These are phyloP conservation scores for Dendrocalamus latiflorus DNA, from an alignment of 202 grass and related monocot genomes.

Conservation along the genomic window DNA sequence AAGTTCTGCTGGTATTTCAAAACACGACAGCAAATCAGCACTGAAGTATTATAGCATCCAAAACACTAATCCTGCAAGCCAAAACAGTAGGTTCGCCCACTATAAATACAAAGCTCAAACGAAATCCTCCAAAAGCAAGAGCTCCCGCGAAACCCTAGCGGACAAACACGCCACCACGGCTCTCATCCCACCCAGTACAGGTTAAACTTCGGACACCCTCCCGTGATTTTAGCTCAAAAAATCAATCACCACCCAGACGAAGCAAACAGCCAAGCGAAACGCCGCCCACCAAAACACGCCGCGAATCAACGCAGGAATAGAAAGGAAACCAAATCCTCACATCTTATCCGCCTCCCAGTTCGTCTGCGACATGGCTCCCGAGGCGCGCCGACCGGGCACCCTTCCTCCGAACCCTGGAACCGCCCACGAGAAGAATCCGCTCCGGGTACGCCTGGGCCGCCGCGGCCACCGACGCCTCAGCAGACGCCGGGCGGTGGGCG, in stretches of 20 bases:
- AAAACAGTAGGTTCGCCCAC: neutral
- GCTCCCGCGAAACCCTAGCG: constrained; percentile 45
- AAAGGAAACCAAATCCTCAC: constrained; percentile 47
- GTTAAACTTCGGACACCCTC: neutral
- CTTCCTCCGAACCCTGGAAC: neutral
- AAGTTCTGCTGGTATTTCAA: neutral
- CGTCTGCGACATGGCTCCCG: constrained; percentile 77
- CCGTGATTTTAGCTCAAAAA: neutral
- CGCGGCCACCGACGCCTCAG: neutral
- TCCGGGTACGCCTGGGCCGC: neutral
- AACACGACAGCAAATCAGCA: neutral
- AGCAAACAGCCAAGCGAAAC: neutral
- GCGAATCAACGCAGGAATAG: neutral
- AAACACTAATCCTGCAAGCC: neutral
- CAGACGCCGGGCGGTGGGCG: neutral
- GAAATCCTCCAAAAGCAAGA: neutral
- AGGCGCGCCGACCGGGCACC: neutral
- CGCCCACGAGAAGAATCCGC: neutral
- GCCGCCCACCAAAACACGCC: neutral
- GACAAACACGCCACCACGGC: neutral
- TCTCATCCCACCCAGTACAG: neutral
- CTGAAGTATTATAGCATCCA: neutral
- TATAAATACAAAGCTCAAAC: neutral
- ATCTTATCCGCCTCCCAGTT: constrained; percentile 95
- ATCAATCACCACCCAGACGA: neutral